Evolutionary conservation across 2,329 filamentous ascomycete genomes (phyloP).

Genomic region (Penicillium frequentans): DNA sequence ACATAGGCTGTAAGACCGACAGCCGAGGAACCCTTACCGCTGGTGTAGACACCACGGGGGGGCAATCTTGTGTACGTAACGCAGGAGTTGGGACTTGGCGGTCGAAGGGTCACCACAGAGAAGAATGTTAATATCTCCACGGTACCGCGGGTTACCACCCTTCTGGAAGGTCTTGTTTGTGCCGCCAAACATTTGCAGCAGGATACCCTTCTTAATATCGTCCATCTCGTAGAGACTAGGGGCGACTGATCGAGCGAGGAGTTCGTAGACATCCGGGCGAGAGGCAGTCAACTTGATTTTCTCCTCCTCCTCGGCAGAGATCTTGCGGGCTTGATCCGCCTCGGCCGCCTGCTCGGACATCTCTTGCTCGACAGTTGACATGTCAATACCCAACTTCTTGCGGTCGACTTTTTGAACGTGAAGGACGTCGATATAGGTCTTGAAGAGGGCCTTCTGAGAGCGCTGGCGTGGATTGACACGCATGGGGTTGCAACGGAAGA

Average conservation of each 20-base stretch:
- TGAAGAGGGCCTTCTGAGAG: slow-evolving; percentile 92
- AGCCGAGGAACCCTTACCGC: slow-evolving; percentile 72
- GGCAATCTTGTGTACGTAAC: slow-evolving; percentile 97
- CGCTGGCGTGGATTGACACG: slow-evolving; percentile 91
- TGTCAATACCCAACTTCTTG: slow-evolving; percentile 87
- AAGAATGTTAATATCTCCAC: slow-evolving; percentile 95
- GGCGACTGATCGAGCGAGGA: slow-evolving; percentile 84
- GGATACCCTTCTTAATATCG: slow-evolving; percentile 96
- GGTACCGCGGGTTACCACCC: slow-evolving; percentile 90
- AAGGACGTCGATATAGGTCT: slow-evolving; percentile 93
- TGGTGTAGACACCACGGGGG: slow-evolving; percentile 82
- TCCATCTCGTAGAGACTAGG: slow-evolving; percentile 98
- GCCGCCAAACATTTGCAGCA: slow-evolving; percentile 93
- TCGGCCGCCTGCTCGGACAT: slow-evolving; percentile 69
- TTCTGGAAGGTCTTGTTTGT: slow-evolving; percentile 98
- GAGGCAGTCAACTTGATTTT: slow-evolving; percentile 80
- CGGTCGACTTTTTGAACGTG: slow-evolving; percentile 97
- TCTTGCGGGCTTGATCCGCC: slow-evolving; percentile 79
- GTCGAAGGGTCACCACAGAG: slow-evolving; percentile 97
- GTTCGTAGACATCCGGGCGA: slow-evolving; percentile 86
- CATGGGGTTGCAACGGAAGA: slow-evolving; percentile 93
- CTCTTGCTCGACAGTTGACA: slow-evolving; percentile 82
- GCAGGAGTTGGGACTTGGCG: slow-evolving; percentile 88
- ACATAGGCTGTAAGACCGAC: slow-evolving; percentile 78
- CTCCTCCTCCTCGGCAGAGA: slow-evolving; percentile 81